Base-by-base conservation (phyloP, 345 rosid genomes). In the Euphorbia lathyris region DNA sequence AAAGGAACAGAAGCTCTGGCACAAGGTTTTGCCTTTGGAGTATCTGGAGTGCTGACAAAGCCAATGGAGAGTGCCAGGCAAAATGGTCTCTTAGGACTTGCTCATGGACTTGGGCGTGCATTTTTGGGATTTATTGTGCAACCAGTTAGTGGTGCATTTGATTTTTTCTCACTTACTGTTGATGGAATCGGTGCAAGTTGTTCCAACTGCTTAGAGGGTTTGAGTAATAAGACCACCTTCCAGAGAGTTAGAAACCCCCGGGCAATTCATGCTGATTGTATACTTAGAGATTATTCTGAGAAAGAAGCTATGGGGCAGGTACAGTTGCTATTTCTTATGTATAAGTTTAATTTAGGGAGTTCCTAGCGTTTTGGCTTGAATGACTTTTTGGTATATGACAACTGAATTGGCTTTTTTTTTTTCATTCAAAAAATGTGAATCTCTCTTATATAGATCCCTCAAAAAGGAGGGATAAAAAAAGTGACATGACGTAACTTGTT, bases 1-100 rank as follows among this genome's bases (percentile, higher is more conserved):
- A 97, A 84, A 87, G 99, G 99, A 72, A 87, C 97, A 53, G 99
- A 95, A 84, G 99, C 99, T 77, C 80, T 95, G 63, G 99, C 99
- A 29, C 99, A 95, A 78, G 97, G 97, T 81, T 75, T 95, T 83
- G 99, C 97, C 76, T 95, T 95, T 77, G 99, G 97, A 77, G 90
- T 95, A 42, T 87, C 99, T 74, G 99, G 99, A 83, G 97, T 92
- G 67, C 88, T 95, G 82, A 95, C 76, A 29, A 95, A 95, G 76
- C 99, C 99, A 40, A 77, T 95, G 78, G 96, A 92, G 85, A 95
- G 94, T 83, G 97, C 97, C 50, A 82, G 96, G 75, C 81, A 92
- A 83, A 81, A 87, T 80, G 99, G 99, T 74, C 70, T 87, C 56
- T 71, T 88, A 45, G 99, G 99, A 76, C 86, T 95, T 84, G 99